Evolutionary conservation across 148 eudicot species (phyloP), one percentile per base, ranked within the genome.

Genomic region (Suaeda aralocaspica): DNA sequence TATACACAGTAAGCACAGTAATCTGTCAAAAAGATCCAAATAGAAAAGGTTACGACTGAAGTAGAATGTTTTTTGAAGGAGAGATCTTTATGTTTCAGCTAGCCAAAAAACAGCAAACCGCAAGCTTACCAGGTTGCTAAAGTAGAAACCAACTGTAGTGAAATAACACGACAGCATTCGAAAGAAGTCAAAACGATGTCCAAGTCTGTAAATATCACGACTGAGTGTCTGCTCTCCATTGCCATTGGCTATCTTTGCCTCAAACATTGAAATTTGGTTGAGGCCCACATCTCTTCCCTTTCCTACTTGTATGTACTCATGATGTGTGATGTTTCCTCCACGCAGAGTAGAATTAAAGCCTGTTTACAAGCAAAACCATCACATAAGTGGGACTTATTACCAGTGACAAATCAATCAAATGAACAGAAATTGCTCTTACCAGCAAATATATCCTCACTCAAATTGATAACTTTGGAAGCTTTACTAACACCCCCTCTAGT

Each of bases 221-320:
- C 99, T 94, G 77, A 94, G 53, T 46, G 99, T 94, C 78, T 94
- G 99, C 78, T 94, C 99, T 71, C 99, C 99, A 67, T 94, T 94
- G 22, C 99, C 99, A 82, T 94, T 94, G 60, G 99, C 99, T 72
- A 94, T 89, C 78, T 94, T 94, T 19, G 99, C 99, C 82, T 94
- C 99, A 82, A 94, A 94, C 73, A 89, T 85, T 60, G 99, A 94
- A 44, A 94, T 94, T 69, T 94, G 99, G 76, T 91, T 94, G 52
- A 94, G 96, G 28, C 99, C 99, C 77, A 94, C 96, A 74, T 94
- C 99, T 79, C 99, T 87, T 66, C 99, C 99, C 76, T 94, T 94
- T 61, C 99, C 99, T 66, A 94, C 99, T 89, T 94, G 99, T 68
- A 91, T 94, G 75, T 94, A 94, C 75, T 94, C 99, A 70, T 94